Base-by-base conservation (phyloP, 1,284 basidiomycete species). In the Cryptococcus depauperatus region DNA sequence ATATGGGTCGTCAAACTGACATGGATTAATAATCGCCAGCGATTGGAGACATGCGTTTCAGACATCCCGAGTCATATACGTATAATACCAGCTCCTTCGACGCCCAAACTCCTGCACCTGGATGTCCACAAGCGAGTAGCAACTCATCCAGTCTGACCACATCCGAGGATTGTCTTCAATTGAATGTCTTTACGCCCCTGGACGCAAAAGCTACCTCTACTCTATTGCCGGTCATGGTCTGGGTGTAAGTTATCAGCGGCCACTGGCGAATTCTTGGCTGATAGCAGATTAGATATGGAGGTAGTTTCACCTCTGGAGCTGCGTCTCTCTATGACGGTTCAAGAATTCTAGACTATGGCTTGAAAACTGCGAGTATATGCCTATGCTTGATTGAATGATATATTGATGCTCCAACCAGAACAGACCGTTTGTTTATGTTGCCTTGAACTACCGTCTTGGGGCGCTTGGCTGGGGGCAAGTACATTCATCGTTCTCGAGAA, bases 381-480 rank as follows among this genome's bases (percentile, higher is more conserved):
- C 23, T n/a, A n/a, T 37, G 8, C 16, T 18, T 22, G 21, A 19
- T 30, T 11, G 29, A n/a, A n/a, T n/a, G n/a, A n/a, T n/a, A n/a
- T n/a, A n/a, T n/a, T 33, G 2, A 1, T 14, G 6, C 32, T 13
- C 32, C 9, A 30, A 30, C n/a, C 48, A 64, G 62, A 51, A 51
- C 6, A 52, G 55, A 37, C 69, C 68, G 3, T 56, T 71, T 49
- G 61, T 75, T 40, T 63, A 69, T 34, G 72, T 75, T 26, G 59
- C 66, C 13, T 30, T 74, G 44, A 69, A 73, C 41, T 76, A 75
- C 54, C 70, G 76, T 23, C 55, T 75, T 6, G 72, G 70, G 16
- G 58, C 71, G 11, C 66, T 73, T 41, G 75, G 76, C 13, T 76
- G 69, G 44, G 51, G 54, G 9, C 3, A 16, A 30, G 29, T 30